Evolutionary conservation across 768 basidiomycete genomes (phyloP).

Genomic region (Crucibulum laeve): DNA sequence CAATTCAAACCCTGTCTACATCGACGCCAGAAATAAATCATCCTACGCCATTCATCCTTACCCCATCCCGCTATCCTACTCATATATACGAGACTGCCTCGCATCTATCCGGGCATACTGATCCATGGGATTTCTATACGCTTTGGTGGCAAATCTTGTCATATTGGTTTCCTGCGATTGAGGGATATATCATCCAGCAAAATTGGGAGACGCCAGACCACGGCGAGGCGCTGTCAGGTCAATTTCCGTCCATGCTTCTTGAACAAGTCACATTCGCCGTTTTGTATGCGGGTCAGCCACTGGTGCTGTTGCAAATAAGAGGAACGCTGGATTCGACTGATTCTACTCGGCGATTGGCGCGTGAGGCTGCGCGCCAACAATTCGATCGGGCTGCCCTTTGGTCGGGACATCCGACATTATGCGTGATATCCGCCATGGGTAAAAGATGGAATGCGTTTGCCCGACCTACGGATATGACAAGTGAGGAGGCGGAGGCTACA

Average conservation of each 20-base stretch:
- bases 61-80: too few relatives aligned
- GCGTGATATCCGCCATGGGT: constrained; percentile 10
- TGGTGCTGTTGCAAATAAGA: constrained; percentile 9
- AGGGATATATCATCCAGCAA: constrained; percentile 9
- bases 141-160: constrained; percentile 13
- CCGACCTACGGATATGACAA: constrained; percentile 14
- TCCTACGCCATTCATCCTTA: too few relatives aligned
- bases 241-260: too few relatives aligned
- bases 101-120: neutral
- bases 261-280: constrained; percentile 1
- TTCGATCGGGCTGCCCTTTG: constrained; percentile 12
- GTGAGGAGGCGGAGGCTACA: constrained; percentile 1
- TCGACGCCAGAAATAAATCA: too few relatives aligned
- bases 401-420: constrained; percentile 9
- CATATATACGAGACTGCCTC: constrained; percentile 7
- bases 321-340: neutral
- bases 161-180: constrained; percentile 12
- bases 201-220: constrained; percentile 7
- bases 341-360: constrained; percentile 1
- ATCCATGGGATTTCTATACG: constrained; percentile 4
- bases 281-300: constrained; percentile 5
- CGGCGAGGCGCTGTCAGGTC: constrained; percentile 4
- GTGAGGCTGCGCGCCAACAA: constrained; percentile 3
- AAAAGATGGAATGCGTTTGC: constrained; percentile 12
- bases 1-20: too few relatives aligned